Evolutionary conservation across 2,329 filamentous ascomycete species (phyloP), one percentile per base, ranked within the genome.

Genomic region (Pezicula radicicola): DNA sequence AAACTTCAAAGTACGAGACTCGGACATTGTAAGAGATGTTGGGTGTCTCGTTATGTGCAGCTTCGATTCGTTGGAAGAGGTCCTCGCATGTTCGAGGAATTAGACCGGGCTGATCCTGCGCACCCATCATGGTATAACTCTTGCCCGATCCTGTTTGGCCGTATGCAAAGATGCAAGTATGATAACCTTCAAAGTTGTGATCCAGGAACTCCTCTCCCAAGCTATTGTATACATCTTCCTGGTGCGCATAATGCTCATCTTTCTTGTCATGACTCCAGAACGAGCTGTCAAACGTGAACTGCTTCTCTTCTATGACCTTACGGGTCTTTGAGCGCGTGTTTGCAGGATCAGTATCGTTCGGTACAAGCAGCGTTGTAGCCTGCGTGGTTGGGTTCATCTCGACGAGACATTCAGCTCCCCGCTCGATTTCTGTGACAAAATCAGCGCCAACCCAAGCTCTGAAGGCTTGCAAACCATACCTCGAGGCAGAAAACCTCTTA

Each of bases 131-230:
- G 40, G 94, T 97, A 73, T 97, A 99, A 68, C 90, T 96, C 76
- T 99, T 99, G 48, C 94, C 94, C 1, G 92, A 96, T 21, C 94
- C 94, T 0, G 94, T 99, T 75, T 99, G 94, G 10, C 94, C 94
- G 66, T 99, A 97, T 55, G 94, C 94, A 67, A 99, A 97, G 61
- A 99, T 99, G 70, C 94, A 99, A 0, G 94, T 99, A 72, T 99
- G 93, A 74, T 99, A 99, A 58, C 94, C 94, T 68, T 97, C 92
- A 64, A 99, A 99, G 74, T 99, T 99, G 79, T 99, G 94, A 70
- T 99, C 94, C 56, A 99, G 80, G 61, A 99, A 97, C 66, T 97
- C 94, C 69, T 97, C 91, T 50, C 94, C 94, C 21, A 99, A 80
- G 53, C 88, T 88, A 65, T 94, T 90, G 77, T 99, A 97, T 51